Conservation (phyloP, 202 grass and related monocot species). For the Setaria viridis region DNA sequence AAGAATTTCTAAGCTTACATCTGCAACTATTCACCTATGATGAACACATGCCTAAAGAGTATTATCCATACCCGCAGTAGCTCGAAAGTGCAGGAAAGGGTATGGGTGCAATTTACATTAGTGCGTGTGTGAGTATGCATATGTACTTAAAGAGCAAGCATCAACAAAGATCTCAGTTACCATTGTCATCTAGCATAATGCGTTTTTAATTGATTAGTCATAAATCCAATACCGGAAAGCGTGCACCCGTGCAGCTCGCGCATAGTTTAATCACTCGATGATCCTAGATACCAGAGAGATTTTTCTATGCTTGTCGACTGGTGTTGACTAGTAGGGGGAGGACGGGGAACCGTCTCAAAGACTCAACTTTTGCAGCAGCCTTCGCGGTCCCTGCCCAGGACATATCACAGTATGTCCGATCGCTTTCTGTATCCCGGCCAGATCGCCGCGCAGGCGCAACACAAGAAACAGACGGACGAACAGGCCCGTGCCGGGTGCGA, state of each 20-base stretch:
- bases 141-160: neutral
- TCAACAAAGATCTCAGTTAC: neutral
- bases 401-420: neutral
- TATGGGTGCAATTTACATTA: too few species aligned
- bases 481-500: neutral
- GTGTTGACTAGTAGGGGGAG: neutral
- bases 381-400: neutral
- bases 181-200: neutral
- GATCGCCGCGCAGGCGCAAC: neutral
- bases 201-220: neutral
- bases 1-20: too few species aligned
- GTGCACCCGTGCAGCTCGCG: neutral
- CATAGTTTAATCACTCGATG: constrained; percentile 35
- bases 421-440: neutral
- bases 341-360: neutral
- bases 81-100: too few species aligned
- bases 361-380: neutral
- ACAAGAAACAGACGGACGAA: neutral
- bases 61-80: too few species aligned
- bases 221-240: neutral
- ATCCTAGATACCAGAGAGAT: constrained; percentile 35
- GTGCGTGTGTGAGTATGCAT: too few species aligned
- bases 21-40: too few species aligned
- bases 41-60: too few species aligned
- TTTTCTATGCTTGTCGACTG: neutral